Evolutionary conservation across 352 stramenopile genomes (phyloP), one percentile per base, ranked within the genome.

Genomic region (Globisporangium irregulare): DNA sequence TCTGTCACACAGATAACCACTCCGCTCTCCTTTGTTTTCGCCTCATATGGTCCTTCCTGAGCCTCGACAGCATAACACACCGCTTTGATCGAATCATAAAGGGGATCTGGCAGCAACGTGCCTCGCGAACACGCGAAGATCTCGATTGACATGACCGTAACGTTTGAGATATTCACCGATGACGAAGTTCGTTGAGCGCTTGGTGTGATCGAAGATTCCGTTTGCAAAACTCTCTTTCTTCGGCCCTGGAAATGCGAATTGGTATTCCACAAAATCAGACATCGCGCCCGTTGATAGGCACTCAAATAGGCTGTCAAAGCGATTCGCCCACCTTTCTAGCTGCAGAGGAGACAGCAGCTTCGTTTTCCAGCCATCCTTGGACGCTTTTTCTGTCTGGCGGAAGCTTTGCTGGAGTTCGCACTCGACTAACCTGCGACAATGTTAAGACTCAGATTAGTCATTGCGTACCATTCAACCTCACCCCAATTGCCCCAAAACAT

Each of bases 111-210:
- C 0, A 93, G 73, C 48, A 95, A 69, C n/a, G 55, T 74, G 3
- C 78, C 79, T 57, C 83, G 74, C 1, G 85, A 90, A 43, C 68
- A 67, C 0, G 81, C 80, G 70, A 89, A 87, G 9, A 94, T 66
- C 62, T 97, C 90, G 29, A 97, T 66, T 8, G 87, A 94, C 22
- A 97, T 55, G 27, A 92, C 72, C 2, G 89, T 96, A 14, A 97
- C 60, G 67, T 94, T 95, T 4, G 85, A 91, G 25, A 79, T 71
- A 20, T 77, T 73, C 0, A 75, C 64, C 25, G 66, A 73, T 0
- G 74, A 74, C 1, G 56, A 27, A 15, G 71, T 54, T 29, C 65
- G 59, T 48, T 61, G 68, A 7, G 48, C 46, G 24, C 43, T 69
- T 25, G 53, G 43, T 4, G 62, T 53, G 20, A 32, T 57, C 29